Evolutionary conservation across 2,329 filamentous ascomycete species (phyloP), one percentile per base, ranked within the genome.

Genomic region (Ophiostoma perfectum): DNA sequence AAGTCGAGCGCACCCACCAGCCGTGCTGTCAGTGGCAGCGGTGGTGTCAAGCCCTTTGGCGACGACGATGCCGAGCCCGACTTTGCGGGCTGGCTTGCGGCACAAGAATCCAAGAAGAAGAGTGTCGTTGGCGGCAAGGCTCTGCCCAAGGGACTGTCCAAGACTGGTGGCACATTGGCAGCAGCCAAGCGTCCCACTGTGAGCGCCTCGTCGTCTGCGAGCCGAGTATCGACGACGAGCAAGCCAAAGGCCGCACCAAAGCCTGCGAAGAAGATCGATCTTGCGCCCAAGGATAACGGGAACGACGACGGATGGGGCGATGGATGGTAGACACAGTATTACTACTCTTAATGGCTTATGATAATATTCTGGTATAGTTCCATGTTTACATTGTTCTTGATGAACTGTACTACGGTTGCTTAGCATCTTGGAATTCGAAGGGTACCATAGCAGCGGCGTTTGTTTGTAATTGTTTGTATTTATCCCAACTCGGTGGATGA

Each of bases 51-150:
- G 6, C 83, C 89, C 0, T 94, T 90, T 72, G 70, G 70, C 1
- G 91, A 94, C 70, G 93, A 97, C 73, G 88, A 90, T 39, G 88
- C 89, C 2, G 94, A 99, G 77, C 94, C 94, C 0, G 95, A 98
- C 77, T 98, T 99, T 78, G 94, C 93, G 5, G 93, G 93, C 5
- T 98, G 95, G 93, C 79, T 98, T 36, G 93, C 92, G 12, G 93
- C 93, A 12, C 87, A 90, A 5, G 84, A 89, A 71, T 66, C 67
- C 42, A 86, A 90, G 71, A 97, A 96, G 80, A 83, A 83, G 11
- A 76, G 76, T 1, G 74, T 77, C 69, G 77, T 76, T 1, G 74
- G 78, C 1, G 74, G 78, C 71, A 95, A 91, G 72, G 80, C 89
- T 2, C 76, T 98, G 67, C 93, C 94, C 0, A 99, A 96, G 78